Evolutionary conservation across 2,329 filamentous ascomycete species (phyloP).

Genomic region (Trichoderma cornu-damae): DNA sequence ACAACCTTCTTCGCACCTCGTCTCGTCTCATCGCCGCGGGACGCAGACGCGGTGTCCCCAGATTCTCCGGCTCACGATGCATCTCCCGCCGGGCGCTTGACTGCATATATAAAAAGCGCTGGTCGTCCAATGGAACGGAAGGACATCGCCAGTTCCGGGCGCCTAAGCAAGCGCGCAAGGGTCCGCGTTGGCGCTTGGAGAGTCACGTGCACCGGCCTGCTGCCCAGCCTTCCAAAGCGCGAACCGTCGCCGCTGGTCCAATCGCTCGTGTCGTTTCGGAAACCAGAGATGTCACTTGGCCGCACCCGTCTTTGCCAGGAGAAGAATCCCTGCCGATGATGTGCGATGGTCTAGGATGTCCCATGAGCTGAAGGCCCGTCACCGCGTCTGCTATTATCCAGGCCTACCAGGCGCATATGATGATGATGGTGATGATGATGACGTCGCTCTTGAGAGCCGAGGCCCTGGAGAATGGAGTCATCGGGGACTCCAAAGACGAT

Average conservation of each 20-base stretch:
- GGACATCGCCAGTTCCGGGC: not conserved
- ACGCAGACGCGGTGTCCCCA: not conserved
- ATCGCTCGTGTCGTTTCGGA: constrained; percentile 14
- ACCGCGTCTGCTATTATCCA: not conserved
- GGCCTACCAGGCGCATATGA: not conserved
- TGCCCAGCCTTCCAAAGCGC: not conserved
- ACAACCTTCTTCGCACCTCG: constrained; percentile 12
- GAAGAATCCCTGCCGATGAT: not conserved
- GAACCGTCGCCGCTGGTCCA: constrained; percentile 8
- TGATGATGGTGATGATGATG: too few species aligned
- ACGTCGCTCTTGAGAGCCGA: not conserved
- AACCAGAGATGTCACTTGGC: not conserved
- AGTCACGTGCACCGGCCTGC: constrained; percentile 10
- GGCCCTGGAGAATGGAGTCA: not conserved
- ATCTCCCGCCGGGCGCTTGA: constrained; percentile 16
- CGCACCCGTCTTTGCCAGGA: not conserved
- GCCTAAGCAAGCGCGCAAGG: constrained; percentile 8
- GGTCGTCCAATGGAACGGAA: not conserved
- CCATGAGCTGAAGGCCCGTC: not conserved
- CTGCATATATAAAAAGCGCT: constrained; percentile 5
- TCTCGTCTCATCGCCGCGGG: not conserved
- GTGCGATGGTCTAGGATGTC: not conserved
- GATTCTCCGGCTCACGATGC: constrained; percentile 1
- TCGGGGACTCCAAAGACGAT: not conserved
- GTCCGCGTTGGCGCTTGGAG: constrained; percentile 7